Percentiles rank a stretch among this genome's conserved stretches.
These are phyloP conservation scores for Setaria italica DNA, from an alignment of 202 grass and related monocot species.

Conservation along the genomic window DNA sequence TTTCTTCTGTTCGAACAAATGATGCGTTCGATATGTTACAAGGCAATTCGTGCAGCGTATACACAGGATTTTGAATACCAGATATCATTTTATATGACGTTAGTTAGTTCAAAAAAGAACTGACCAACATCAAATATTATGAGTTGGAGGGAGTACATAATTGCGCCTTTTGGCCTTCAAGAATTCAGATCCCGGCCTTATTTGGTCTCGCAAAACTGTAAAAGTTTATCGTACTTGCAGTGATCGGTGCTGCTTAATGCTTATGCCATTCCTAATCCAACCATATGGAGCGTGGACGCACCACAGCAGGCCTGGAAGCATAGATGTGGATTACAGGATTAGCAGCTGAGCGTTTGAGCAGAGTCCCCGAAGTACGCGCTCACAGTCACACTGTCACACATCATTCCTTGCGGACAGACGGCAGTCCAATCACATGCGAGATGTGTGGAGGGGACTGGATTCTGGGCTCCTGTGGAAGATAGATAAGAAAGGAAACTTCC, in stretches of 20 bases:
- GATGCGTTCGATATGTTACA: no score
- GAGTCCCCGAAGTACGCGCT: neutral
- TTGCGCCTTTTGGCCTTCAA: neutral
- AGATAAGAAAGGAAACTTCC: no score
- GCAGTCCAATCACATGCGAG: no score
- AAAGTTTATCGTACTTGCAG: neutral
- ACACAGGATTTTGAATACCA: neutral
- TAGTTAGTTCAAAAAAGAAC: no score
- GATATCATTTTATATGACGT: no score
- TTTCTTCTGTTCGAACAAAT: neutral
- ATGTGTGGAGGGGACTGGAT: no score
- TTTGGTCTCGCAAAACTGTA: neutral
- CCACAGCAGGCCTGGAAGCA: neutral
- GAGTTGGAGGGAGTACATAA: neutral
- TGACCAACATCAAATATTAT: no score
- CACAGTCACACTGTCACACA: no score
- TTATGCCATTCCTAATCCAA: neutral
- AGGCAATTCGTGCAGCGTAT: neutral
- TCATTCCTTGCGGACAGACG: no score
- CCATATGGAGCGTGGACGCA: neutral
- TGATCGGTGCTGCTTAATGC: neutral
- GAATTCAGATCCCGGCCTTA: neutral
- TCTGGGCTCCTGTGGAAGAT: no score
- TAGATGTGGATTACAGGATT: neutral
- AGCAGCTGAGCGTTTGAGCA: neutral